Conservation (phyloP, 1,284 basidiomycete species). For the Rhodotorula sp. region DNA sequence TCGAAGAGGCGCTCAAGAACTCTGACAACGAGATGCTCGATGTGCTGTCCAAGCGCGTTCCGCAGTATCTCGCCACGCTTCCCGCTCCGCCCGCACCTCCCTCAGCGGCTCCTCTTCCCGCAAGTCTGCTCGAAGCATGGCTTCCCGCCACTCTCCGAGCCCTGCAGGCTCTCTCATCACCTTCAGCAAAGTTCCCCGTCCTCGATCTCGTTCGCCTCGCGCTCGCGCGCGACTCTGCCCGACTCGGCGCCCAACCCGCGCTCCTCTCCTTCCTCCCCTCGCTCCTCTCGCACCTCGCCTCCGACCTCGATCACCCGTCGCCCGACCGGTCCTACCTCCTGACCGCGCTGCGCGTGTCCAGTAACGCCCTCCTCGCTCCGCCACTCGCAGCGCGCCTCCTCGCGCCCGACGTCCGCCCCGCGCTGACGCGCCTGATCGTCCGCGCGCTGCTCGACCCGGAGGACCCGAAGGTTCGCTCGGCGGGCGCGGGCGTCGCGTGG, state of each 20-base stretch:
- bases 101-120: slow-evolving; percentile 4
- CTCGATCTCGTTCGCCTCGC: slow-evolving; percentile 45
- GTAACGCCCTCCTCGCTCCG: slow-evolving; percentile 35
- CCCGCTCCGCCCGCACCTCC: slow-evolving; percentile 19
- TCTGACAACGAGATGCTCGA: neutral
- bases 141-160: slow-evolving; percentile 21
- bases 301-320: slow-evolving; percentile 4
- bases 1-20: neutral
- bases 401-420: slow-evolving; percentile 7
- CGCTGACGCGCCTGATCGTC: slow-evolving; percentile 35
- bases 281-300: slow-evolving; percentile 10
- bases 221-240: slow-evolving; percentile 30
- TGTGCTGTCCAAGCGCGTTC: slow-evolving; percentile 13
- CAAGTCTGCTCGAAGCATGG: slow-evolving; percentile 14
- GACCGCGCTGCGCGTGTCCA: slow-evolving; percentile 42
- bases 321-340: slow-evolving; percentile 32
- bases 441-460: slow-evolving; percentile 39
- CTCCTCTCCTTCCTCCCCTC: slow-evolving; percentile 21
- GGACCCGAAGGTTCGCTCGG: slow-evolving; percentile 38
- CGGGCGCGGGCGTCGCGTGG: slow-evolving; percentile 44
- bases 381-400: slow-evolving; percentile 19
- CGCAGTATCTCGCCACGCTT: slow-evolving; percentile 27
- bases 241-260: slow-evolving; percentile 15
- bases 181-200: slow-evolving; percentile 41
- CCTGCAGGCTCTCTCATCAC: slow-evolving; percentile 10